Percentiles rank a stretch among this genome's conserved stretches.
Conservation (phyloP, 495 filamentous ascomycete species). For the Usnea hakonensis region DNA sequence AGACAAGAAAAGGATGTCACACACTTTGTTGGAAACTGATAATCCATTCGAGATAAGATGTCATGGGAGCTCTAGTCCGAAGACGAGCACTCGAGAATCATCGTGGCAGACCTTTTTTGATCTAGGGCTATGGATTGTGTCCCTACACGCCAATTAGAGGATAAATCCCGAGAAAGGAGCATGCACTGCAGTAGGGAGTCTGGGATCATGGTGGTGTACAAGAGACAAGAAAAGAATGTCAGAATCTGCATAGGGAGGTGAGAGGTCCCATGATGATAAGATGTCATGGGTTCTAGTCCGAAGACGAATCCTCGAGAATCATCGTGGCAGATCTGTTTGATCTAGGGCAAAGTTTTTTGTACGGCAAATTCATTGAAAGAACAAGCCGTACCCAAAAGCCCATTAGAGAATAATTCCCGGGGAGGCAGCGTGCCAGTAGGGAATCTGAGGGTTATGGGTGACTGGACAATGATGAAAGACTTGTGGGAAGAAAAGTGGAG, state of each 20-base stretch:
- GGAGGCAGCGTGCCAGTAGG: not conserved
- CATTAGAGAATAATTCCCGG: not conserved
- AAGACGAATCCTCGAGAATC: not conserved
- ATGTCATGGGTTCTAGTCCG: not conserved
- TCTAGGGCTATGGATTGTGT: no score
- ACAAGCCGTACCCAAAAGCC: not conserved
- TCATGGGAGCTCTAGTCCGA: no score
- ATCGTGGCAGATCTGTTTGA: not conserved
- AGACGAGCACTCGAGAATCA: no score
- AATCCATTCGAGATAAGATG: not conserved
- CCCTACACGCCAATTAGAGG: not conserved
- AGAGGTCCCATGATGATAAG: not conserved
- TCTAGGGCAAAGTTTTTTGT: not conserved
- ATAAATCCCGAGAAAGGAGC: not conserved
- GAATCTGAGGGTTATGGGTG: not conserved
- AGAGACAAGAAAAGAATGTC: not conserved
- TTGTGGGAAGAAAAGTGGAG: not conserved
- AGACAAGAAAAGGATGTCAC: not conserved
- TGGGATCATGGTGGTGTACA: not conserved
- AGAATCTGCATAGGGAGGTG: not conserved
- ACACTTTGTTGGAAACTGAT: not conserved
- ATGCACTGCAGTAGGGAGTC: no score
- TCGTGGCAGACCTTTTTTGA: no score
- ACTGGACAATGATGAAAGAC: not conserved
- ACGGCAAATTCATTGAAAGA: not conserved